Evolutionary conservation across 306 rosid species (phyloP), one percentile per base, ranked within the genome.

Genomic region (Ammopiptanthus mongolicus): DNA sequence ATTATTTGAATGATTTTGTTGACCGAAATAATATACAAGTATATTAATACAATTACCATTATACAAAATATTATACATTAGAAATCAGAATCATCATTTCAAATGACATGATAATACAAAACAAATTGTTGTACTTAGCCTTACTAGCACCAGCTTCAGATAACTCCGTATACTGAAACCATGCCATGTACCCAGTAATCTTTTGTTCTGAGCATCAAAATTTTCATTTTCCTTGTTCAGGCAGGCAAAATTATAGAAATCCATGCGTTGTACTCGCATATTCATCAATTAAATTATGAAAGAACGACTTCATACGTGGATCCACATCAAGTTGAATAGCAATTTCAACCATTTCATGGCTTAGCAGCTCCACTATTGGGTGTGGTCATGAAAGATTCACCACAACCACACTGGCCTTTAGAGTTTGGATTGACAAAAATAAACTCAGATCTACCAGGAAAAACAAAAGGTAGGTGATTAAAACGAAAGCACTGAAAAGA

Each of bases 401-500:
- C 98, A 66, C 98, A 94, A 31, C 98, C 98, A 84, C 98, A 94
- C 71, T 94, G 95, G 46, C 97, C 98, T 87, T 91, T 90, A 5
- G 98, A 94, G 80, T 94, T 94, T 48, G 98, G 98, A 77, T 95
- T 95, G 72, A 95, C 81, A 62, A 95, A 95, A 48, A 95, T 79
- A 41, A 95, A 95, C 87, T 95, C 98, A 0, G 97, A 95, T 78
- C 97, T 95, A 90, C 52, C 62, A 57, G 21, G 48, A 59, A 14
- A 65, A 65, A 65, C 25, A 25, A 19, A 37, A 12, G 9, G 57
- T 14, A n/a, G 19, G 2, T 10, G 37, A 23, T 69, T 6, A 44
- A 47, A 15, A 11, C 3, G 70, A 29, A 33, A 10, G 46, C 79
- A 55, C 47, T 2, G 22, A 34, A 25, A 67, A 53, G 53, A 76